phyloP scores from a whole-genome alignment of 768 basidiomycete species.

The Tricholoma flavovirens region DNA sequence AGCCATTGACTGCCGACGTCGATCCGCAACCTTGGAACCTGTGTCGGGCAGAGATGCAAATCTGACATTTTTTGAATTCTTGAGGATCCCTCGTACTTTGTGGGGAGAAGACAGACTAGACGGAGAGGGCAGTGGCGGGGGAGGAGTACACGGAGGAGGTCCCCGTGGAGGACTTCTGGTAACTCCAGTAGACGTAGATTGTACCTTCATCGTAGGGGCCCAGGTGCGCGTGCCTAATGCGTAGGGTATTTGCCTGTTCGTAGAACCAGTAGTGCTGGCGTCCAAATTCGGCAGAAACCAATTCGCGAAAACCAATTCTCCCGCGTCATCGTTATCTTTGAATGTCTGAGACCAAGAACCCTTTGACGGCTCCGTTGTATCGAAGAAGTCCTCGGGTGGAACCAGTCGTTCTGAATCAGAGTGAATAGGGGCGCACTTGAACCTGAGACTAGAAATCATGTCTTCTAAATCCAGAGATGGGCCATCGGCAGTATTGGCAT shows the following conservation, averaged over 20 bases:
- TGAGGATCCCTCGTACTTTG: slow-evolving; percentile 29
- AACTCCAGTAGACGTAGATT: background rate
- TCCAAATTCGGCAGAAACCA: slow-evolving; percentile 18
- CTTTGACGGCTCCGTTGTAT: slow-evolving; percentile 5
- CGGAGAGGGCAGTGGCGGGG: slow-evolving; percentile 17
- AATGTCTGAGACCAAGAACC: slow-evolving; percentile 11
- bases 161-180: slow-evolving; percentile 7
- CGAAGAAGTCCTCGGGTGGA: slow-evolving; percentile 1
- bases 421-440: slow-evolving; percentile 29
- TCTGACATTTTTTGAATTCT: slow-evolving; percentile 37
- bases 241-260: background rate
- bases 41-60: slow-evolving; percentile 32
- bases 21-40: background rate
- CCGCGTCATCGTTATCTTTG: slow-evolving; percentile 12
- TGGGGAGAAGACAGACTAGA: slow-evolving; percentile 14
- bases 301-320: slow-evolving; percentile 36
- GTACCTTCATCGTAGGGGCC: background rate
- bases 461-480: slow-evolving; percentile 32
- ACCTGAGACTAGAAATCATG: slow-evolving; percentile 41
- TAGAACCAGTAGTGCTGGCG: background rate
- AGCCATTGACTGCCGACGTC: background rate
- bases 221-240: background rate
- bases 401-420: slow-evolving; percentile 1
- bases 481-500: slow-evolving; percentile 16
- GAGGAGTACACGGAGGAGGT: slow-evolving; percentile 13